Evolutionary conservation across 179 eudicot species (phyloP).

Genomic region (Vitellaria paradoxa): DNA sequence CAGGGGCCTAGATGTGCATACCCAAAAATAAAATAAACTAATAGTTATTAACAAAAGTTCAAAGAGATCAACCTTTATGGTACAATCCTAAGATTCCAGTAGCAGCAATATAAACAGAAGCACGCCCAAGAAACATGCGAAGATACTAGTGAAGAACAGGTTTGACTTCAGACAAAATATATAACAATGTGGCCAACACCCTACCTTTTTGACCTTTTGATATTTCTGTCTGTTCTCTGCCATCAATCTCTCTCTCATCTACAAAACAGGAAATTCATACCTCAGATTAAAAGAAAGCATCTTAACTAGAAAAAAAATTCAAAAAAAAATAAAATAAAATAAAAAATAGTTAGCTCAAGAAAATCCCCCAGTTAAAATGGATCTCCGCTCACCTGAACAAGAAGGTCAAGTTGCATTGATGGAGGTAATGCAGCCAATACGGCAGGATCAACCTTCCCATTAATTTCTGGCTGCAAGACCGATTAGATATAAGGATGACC

Average conservation of each 20-base stretch:
- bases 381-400: slow-evolving; percentile 59
- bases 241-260: slow-evolving; percentile 99
- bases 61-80: slow-evolving; percentile 4
- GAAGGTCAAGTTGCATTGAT: slow-evolving; percentile 99
- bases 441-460: slow-evolving; percentile 83
- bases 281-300: slow-evolving; percentile 8
- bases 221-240: slow-evolving; percentile 96
- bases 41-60: not conserved
- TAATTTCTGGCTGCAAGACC: slow-evolving; percentile 69
- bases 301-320: not conserved
- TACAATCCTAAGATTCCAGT: not conserved
- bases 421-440: slow-evolving; percentile 97
- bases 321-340: not conserved
- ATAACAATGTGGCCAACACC: not conserved
- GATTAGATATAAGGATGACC: not conserved
- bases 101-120: not conserved
- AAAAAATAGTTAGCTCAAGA: not conserved
- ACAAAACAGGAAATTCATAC: slow-evolving; percentile 22
- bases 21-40: slow-evolving; percentile 3
- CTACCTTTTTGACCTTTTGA: slow-evolving; percentile 92
- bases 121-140: not conserved
- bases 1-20: slow-evolving; percentile 64
- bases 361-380: not conserved
- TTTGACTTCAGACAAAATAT: not conserved
- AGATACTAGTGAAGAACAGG: not conserved